Conservation (phyloP, 805 yeast species). For the Candida chauliodis region DNA sequence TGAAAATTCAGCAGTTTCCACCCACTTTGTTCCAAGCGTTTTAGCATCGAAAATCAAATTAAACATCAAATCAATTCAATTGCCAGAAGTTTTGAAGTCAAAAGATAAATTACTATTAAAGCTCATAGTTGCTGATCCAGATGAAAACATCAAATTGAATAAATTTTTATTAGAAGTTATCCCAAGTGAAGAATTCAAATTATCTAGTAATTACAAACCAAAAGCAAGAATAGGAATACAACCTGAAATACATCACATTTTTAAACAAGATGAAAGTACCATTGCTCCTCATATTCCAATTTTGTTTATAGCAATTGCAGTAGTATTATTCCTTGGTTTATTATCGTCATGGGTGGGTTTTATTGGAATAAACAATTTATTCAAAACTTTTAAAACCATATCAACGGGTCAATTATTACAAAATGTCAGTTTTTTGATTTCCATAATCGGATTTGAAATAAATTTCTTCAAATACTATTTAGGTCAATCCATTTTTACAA, state of each 20-base stretch:
- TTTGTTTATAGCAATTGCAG: conserved; percentile 44
- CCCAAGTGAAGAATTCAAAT: conserved; percentile 25
- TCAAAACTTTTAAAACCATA: conserved; percentile 33
- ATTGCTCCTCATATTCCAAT: conserved; percentile 51
- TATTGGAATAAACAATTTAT: conserved; percentile 22
- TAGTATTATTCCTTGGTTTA: conserved; percentile 39
- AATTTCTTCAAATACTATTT: conserved; percentile 56
- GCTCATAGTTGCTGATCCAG: conserved; percentile 28
- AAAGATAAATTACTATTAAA: conserved; percentile 28
- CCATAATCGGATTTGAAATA: conserved; percentile 49
- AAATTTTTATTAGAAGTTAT: conserved; percentile 27
- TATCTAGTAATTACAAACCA: conserved; percentile 23
- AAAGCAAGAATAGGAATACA: conserved; percentile 41
- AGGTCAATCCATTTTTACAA: conserved; percentile 57
- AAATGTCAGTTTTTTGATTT: conserved; percentile 44
- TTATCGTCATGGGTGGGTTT: conserved; percentile 41
- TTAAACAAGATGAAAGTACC: conserved; percentile 51
- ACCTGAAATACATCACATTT: conserved; percentile 64
- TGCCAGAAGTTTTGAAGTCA: conserved; percentile 35
- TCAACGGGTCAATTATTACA: conserved; percentile 30
- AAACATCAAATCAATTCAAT: conserved; percentile 21
- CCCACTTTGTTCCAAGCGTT: conserved; percentile 29
- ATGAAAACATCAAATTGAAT: conserved; percentile 17
- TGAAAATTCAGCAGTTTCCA: conserved; percentile 26
- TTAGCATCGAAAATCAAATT: conserved; percentile 18